Evolutionary conservation across 371 early-diverging fungal genomes (phyloP).

Genomic region (Haplosporangium sp.): DNA sequence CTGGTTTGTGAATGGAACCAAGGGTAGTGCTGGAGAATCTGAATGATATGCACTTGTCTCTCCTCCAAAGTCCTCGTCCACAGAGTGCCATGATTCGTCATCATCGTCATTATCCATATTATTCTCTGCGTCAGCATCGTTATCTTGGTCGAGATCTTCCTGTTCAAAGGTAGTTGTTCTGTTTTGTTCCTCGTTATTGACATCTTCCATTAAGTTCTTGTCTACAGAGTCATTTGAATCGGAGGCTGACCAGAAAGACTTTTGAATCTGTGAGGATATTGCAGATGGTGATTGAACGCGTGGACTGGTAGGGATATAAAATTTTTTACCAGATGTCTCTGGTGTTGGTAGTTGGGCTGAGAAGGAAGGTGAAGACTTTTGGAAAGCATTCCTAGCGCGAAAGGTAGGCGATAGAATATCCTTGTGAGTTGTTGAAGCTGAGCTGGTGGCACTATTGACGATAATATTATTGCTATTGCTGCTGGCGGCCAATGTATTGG

Average conservation of each 20-base stretch:
- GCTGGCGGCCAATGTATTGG: slow-evolving; percentile 53
- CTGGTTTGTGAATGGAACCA: slow-evolving; percentile 79
- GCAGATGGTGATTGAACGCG: slow-evolving; percentile 49
- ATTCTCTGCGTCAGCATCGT: slow-evolving; percentile 31
- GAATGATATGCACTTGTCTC: slow-evolving; percentile 55
- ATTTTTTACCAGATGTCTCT: slow-evolving; percentile 39
- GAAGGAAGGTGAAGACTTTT: slow-evolving; percentile 31
- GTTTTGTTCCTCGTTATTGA: slow-evolving; percentile 3
- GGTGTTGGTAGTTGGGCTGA: slow-evolving; percentile 42
- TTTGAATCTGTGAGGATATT: slow-evolving; percentile 46
- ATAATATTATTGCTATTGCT: slow-evolving; percentile 41
- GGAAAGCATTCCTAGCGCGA: slow-evolving; percentile 40
- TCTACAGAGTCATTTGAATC: slow-evolving; percentile 13
- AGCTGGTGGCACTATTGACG: slow-evolving; percentile 25
- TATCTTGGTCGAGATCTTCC: slow-evolving; percentile 10
- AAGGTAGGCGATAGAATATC: slow-evolving; percentile 54
- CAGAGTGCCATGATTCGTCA: slow-evolving; percentile 52
- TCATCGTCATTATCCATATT: slow-evolving; percentile 38
- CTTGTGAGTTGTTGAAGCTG: slow-evolving; percentile 23
- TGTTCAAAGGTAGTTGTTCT: background rate
- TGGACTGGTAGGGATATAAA: slow-evolving; percentile 38
- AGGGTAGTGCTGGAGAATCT: slow-evolving; percentile 61
- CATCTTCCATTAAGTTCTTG: background rate
- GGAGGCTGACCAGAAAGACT: slow-evolving; percentile 23
- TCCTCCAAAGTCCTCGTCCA: slow-evolving; percentile 51